Evolutionary conservation across 768 basidiomycete species (phyloP).

Genomic region (Pleurotus pulmonarius): DNA sequence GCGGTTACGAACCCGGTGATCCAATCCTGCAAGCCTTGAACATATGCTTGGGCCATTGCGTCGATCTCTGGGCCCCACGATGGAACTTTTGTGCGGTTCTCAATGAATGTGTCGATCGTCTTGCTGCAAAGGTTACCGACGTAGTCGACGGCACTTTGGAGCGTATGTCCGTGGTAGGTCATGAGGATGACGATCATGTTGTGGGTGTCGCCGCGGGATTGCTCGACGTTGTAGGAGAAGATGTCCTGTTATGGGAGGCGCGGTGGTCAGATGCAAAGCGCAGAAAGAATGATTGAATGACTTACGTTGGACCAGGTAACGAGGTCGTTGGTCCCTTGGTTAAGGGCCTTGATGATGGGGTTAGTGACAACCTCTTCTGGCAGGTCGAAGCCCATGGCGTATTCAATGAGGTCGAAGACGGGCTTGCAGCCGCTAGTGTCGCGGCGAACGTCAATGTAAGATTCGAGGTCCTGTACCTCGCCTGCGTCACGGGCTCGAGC

Average conservation of each 20-base stretch:
- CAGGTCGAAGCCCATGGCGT: slow-evolving; percentile 63
- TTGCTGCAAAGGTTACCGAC: slow-evolving; percentile 59
- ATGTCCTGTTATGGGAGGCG: slow-evolving; percentile 46
- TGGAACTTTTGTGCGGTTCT: slow-evolving; percentile 45
- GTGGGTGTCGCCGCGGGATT: slow-evolving; percentile 63
- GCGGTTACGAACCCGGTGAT: slow-evolving; percentile 51
- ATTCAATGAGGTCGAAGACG: slow-evolving; percentile 76
- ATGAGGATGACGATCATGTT: slow-evolving; percentile 75
- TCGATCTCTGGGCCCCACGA: slow-evolving; percentile 64
- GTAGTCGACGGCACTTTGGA: slow-evolving; percentile 62
- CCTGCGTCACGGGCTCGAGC: slow-evolving; percentile 50
- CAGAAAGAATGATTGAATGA: neutral
- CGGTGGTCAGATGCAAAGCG: slow-evolving; percentile 3
- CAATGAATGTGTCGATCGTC: slow-evolving; percentile 49
- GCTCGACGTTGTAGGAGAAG: slow-evolving; percentile 74
- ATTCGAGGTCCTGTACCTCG: slow-evolving; percentile 63
- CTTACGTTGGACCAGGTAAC: slow-evolving; percentile 83
- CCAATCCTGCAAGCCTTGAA: slow-evolving; percentile 66
- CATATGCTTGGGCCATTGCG: slow-evolving; percentile 52
- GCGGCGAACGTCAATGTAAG: slow-evolving; percentile 69
- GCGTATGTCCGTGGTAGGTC: slow-evolving; percentile 48
- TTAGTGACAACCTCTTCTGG: slow-evolving; percentile 70
- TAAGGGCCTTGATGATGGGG: slow-evolving; percentile 55
- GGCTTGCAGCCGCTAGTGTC: slow-evolving; percentile 61
- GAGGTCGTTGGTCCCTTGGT: slow-evolving; percentile 72